These are phyloP conservation scores for Cercophora sp. DNA, from an alignment of 495 filamentous ascomycete species.

Conservation along the genomic window DNA sequence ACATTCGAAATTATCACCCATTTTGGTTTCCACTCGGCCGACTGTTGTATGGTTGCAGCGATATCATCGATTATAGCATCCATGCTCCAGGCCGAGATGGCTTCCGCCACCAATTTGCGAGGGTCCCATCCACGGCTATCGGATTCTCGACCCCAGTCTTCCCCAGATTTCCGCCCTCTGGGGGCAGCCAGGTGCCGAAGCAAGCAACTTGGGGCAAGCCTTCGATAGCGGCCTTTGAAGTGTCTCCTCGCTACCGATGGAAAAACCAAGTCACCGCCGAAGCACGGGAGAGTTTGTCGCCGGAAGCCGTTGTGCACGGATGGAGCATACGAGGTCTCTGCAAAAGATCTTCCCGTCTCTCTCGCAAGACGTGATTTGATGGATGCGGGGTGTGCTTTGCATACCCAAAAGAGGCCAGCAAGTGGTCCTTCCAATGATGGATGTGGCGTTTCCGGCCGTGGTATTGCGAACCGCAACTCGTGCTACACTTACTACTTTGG, in stretches of 20 bases:
- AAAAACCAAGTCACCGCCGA: background rate
- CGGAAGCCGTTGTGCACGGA: conserved; percentile 1
- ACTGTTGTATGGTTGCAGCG: background rate
- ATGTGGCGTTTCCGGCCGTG: conserved; percentile 11
- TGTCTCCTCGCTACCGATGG: too few relatives aligned
- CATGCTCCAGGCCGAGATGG: background rate
- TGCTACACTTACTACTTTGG: too few relatives aligned
- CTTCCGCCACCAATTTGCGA: conserved; percentile 11
- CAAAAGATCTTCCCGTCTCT: conserved; percentile 11
- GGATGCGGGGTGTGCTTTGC: conserved; percentile 15
- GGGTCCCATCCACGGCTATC: background rate
- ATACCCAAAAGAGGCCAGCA: conserved; percentile 12
- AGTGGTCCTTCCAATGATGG: conserved; percentile 23
- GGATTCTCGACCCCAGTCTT: conserved; percentile 6
- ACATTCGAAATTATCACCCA: too few relatives aligned
- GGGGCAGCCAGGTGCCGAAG: conserved; percentile 7
- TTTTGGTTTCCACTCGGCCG: background rate
- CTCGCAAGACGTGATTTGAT: conserved; percentile 18
- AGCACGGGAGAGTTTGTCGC: conserved; percentile 1
- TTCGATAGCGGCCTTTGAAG: too few relatives aligned
- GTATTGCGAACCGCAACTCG: too few relatives aligned
- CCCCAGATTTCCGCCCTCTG: conserved; percentile 16
- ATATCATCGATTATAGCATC: background rate
- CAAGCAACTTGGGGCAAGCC: too few relatives aligned
- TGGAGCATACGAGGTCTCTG: background rate